Evolutionary conservation across 192 early-diverging fungal species (phyloP).

Genomic region (Helicostylum pulchrum): DNA sequence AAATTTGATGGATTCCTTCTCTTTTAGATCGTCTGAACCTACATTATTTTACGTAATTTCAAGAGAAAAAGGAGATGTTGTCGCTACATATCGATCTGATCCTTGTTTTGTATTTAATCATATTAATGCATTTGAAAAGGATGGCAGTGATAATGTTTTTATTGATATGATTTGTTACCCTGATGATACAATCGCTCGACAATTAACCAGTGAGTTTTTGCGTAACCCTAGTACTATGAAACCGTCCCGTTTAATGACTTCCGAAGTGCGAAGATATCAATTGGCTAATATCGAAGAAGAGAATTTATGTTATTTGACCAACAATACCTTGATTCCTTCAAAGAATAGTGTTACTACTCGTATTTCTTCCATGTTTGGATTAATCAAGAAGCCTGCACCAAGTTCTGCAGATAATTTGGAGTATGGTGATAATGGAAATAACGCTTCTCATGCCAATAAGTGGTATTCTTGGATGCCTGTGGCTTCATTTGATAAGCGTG

Average conservation of each 20-base stretch:
- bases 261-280: conserved; percentile 61
- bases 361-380: conserved; percentile 18
- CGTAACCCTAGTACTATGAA: conserved; percentile 46
- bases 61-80: conserved; percentile 59
- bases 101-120: conserved; percentile 67
- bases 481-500: conserved; percentile 20
- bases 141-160: conserved; percentile 49
- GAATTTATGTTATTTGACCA: conserved; percentile 39
- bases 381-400: conserved; percentile 36
- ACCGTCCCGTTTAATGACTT: conserved; percentile 41
- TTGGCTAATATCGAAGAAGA: conserved; percentile 57
- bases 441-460: not conserved
- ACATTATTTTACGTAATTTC: conserved; percentile 74
- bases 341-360: conserved; percentile 16
- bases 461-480: conserved; percentile 30
- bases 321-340: conserved; percentile 27
- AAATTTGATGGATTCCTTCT: conserved; percentile 67
- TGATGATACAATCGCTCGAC: conserved; percentile 57
- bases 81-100: conserved; percentile 66
- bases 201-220: conserved; percentile 52
- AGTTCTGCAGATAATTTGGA: not conserved
- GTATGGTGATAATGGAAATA: conserved; percentile 5
- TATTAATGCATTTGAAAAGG: conserved; percentile 70
- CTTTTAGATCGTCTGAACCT: conserved; percentile 55
- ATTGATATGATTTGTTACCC: conserved; percentile 62